These are phyloP conservation scores for Ceratocystis huliohia DNA, from an alignment of 2,329 filamentous ascomycete genomes.

Conservation along the genomic window DNA sequence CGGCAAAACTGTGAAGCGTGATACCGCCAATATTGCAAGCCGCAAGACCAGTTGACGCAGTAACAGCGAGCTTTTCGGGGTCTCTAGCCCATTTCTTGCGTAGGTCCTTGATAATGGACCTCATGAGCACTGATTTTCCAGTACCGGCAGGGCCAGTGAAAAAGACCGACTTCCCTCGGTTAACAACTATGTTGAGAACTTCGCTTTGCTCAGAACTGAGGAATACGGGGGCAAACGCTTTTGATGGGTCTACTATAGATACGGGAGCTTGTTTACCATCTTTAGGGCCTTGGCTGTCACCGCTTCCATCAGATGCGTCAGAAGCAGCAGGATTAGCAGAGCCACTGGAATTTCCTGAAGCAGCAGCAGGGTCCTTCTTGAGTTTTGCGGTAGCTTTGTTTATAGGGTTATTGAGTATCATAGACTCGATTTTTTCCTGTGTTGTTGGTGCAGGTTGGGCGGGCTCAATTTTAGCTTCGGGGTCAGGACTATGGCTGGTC, in stretches of 20 bases:
- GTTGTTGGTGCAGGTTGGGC: conserved; percentile 25
- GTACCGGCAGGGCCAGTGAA: conserved; percentile 96
- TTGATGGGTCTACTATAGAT: conserved; percentile 23
- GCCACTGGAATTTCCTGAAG: neutral
- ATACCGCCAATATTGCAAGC: conserved; percentile 95
- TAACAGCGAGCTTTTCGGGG: conserved; percentile 77
- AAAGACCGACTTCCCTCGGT: conserved; percentile 78
- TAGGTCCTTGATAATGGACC: conserved; percentile 73
- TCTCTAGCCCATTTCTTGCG: conserved; percentile 64
- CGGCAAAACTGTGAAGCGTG: conserved; percentile 89
- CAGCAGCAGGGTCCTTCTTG: neutral
- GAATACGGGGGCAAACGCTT: conserved; percentile 44
- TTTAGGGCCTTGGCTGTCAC: neutral
- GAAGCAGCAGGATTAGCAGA: neutral
- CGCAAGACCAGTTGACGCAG: conserved; percentile 87
- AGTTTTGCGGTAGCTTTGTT: neutral
- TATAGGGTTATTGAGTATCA: neutral
- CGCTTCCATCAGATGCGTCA: neutral
- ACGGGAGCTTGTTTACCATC: neutral
- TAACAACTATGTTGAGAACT: conserved; percentile 69
- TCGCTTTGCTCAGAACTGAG: conserved; percentile 78
- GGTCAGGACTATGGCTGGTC: neutral
- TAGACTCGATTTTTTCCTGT: conserved; percentile 11
- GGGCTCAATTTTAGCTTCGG: conserved; percentile 24
- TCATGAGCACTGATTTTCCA: conserved; percentile 91